Base-by-base conservation (phyloP, 495 filamentous ascomycete genomes). In the Penicillium riverlandense region DNA sequence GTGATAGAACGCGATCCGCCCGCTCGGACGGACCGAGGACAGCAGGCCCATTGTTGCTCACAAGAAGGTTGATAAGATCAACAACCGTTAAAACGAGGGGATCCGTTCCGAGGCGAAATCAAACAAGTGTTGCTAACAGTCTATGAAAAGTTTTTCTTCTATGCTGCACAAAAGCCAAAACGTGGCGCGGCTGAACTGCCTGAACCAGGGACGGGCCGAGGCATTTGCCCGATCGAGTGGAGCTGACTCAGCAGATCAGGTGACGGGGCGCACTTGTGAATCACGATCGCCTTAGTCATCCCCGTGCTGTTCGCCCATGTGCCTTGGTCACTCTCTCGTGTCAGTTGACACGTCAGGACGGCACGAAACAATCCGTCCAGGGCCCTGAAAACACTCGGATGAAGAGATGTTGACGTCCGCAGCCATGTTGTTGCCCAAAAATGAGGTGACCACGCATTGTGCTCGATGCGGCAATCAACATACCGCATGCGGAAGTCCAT, bases 1-100 rank as follows among this genome's bases (percentile, higher is more conserved):
- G 36, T 66, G 57, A 30, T 55, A 58, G 47, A 70, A 71, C 1
- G 65, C 59, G 48, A 73, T 60, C 12, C 67, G 63, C 34, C 55
- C 67, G 11, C 49, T 58, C 6, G 67, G 67, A 37, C 60, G 57
- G 39, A 61, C 34, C 65, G 63, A 71, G 34, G 66, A 69, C 9
- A 70, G 41, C 16, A 63, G 35, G 10, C 59, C 62, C 65, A 70
- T 72, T 29, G 58, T 58, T 22, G 22, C 22, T 22, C 22, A 22
- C 36, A 67, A 31, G 40, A 69, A 43, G 7, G 54, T 62, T 11
- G 60, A 66, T 47, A 71, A n/a, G n/a, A n/a, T n/a, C n/a, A n/a
- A 37, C 38, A 69, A 53, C 10, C 57, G 35, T 16, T 59, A 58
- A 40, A 22, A 54, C 11, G 57, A 50, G 36, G 32, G 46, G 32